Base-by-base conservation (phyloP, 129 eudicot species). In the Mikania micrantha region DNA sequence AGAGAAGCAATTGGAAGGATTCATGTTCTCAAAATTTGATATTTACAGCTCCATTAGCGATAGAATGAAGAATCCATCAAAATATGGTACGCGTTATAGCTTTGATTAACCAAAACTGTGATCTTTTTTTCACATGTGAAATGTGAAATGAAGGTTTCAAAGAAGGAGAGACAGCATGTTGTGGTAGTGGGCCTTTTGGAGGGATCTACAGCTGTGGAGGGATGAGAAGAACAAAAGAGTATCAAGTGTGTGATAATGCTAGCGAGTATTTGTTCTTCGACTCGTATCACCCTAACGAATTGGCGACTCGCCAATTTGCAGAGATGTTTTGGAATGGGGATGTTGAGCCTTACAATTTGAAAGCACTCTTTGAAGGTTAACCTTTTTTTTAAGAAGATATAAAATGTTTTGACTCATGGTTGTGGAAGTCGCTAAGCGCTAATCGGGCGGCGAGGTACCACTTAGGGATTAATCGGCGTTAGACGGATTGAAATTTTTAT, bases 91-190 rank as follows among this genome's bases (percentile, higher is more conserved):
- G 22, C 48, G n/a, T 66, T 20, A 38, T 36, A 19, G n/a, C 54
- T 36, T 7, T 11, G 9, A 44, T 29, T 66, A 28, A 29, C 2
- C 34, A 29, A 29, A 47, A n/a, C n/a, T n/a, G n/a, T n/a, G n/a
- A 35, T 20, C 0, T 16, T n/a, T 31, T 1, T 27, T 10, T 71
- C 3, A 5, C 3, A 25, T 52, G 71, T 70, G 45, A 16, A 28
- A 38, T 70, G 29, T 60, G 28, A 39, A 10, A 45, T 75, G 70
- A 63, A 79, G 82, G 88, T 52, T 83, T 79, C 57, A 76, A 76
- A 63, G 82, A 75, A 49, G 76, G 72, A 12, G 66, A 71, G 60
- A 71, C 31, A 9, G 87, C 87, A 40, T 83, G 87, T 42, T 83
- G 84, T 56, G 88, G 88, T 5, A 60, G 77, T n/a, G 84, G 88